phyloP scores from a whole-genome alignment of 176 grass and related monocot genomes.

The Aegilops longissima region DNA sequence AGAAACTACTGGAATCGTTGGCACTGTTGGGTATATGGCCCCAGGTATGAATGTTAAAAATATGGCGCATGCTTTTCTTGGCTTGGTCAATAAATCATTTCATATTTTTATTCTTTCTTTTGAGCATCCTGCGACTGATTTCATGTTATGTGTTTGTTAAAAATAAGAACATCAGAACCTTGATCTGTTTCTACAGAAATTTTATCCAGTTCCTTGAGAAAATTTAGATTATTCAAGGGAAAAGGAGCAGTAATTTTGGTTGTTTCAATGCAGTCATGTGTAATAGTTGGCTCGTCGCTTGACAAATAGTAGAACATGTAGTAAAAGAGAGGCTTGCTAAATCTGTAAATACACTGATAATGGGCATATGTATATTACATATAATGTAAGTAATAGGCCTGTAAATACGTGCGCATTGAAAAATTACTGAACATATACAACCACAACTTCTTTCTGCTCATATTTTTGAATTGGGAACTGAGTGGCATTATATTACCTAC shows the following conservation, averaged over 20 bases:
- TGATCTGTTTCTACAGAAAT: background rate
- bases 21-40: slow-evolving; percentile 81
- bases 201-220: background rate
- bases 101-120: background rate
- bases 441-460: no score
- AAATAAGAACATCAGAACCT: background rate
- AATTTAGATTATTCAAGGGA: background rate
- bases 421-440: no score
- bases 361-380: background rate
- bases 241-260: background rate
- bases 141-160: background rate
- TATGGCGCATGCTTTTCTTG: background rate
- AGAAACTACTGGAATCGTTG: slow-evolving; percentile 58
- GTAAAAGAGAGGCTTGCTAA: background rate
- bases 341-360: background rate
- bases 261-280: background rate
- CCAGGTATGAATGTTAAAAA: slow-evolving; percentile 56
- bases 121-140: background rate
- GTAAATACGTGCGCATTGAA: background rate
- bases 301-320: background rate
- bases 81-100: background rate
- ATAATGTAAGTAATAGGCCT: background rate
- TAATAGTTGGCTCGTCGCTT: background rate
- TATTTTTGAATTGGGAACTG: background rate
- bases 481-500: background rate